Base-by-base conservation (phyloP, 179 eudicot genomes). In the Drosera spatulata region DNA sequence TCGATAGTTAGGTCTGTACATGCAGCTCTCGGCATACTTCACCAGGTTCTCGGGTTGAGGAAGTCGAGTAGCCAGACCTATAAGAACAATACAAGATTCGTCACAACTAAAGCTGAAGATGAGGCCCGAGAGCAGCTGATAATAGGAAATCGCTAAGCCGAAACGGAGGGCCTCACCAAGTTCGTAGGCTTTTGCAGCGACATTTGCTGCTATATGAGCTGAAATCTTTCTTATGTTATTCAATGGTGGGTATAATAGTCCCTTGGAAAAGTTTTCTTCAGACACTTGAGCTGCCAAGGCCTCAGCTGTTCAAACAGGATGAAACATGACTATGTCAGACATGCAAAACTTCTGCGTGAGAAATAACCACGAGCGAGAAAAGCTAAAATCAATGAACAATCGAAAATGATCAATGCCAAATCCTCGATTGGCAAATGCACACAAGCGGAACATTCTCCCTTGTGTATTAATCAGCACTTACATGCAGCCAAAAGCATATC, bases 231-330 rank as follows among this genome's bases (percentile, higher is more conserved):
- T 74, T 73, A 93, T 93, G 59, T 77, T 77, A 1, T 80, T 55
- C 71, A 81, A 76, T 65, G 95, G 95, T 0, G 99, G 99, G 57
- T 81, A 93, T 58, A 83, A 86, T 73, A 86, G 72, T 60, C 99
- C 99, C 70, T 86, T 86, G 4, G 61, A 80, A 11, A 68, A 82
- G 71, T 89, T 75, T 56, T 88, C 96, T 43, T 86, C 77, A 1
- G 86, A 72, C 40, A 91, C 96, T 83, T 89, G 88, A 11, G 75
- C 79, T 62, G 99, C 99, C 82, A 89, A 77, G 38, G 90, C 99
- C 72, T 93, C 96, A 53, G 99, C 96, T 87, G 82, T 73, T 22
- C 33, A 22, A 22, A 48, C n/a, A 7, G 41, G 42, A 5, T 58
- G 50, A 10, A 11, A 5, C 6, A 22, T 22, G 33, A 22, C 33